Evolutionary conservation across 768 basidiomycete genomes (phyloP).

Genomic region (Naganishia onofrii): DNA sequence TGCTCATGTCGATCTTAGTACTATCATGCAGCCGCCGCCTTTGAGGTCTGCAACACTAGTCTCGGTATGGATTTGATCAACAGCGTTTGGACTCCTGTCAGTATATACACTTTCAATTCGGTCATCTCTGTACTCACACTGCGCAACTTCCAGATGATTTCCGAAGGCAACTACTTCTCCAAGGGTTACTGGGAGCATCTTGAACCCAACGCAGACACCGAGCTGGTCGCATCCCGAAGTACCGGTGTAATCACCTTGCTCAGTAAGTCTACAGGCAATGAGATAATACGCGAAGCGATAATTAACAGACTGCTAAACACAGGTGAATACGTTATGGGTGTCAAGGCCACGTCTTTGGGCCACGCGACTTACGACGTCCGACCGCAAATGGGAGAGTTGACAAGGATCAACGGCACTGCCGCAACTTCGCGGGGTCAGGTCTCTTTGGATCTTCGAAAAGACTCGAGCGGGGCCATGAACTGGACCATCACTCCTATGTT

Average conservation of each 20-base stretch:
- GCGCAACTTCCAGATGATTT: neutral
- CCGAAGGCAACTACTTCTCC: slow-evolving; percentile 14
- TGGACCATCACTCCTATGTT: slow-evolving; percentile 10
- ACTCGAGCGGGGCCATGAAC: neutral
- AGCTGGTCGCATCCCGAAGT: slow-evolving; percentile 9
- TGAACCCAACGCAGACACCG: slow-evolving; percentile 11
- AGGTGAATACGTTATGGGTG: slow-evolving; percentile 20
- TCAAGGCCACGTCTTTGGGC: slow-evolving; percentile 13
- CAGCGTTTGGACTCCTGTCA: slow-evolving; percentile 12
- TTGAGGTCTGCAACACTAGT: slow-evolving; percentile 11
- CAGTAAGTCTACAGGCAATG: neutral
- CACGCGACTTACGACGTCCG: slow-evolving; percentile 1
- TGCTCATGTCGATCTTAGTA: neutral
- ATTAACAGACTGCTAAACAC: neutral
- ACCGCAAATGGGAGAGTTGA: slow-evolving; percentile 13
- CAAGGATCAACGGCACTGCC: slow-evolving; percentile 13
- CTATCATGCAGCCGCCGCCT: slow-evolving; percentile 14
- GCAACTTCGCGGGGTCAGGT: slow-evolving; percentile 6
- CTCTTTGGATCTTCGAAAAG: slow-evolving; percentile 2
- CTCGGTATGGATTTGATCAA: slow-evolving; percentile 18
- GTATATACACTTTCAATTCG: neutral
- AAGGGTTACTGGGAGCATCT: slow-evolving; percentile 17
- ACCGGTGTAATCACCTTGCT: slow-evolving; percentile 11
- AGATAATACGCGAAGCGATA: neutral
- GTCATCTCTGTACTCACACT: neutral